phyloP scores from a whole-genome alignment of 2,329 filamentous ascomycete species.

The Pseudogymnoascus destructans region DNA sequence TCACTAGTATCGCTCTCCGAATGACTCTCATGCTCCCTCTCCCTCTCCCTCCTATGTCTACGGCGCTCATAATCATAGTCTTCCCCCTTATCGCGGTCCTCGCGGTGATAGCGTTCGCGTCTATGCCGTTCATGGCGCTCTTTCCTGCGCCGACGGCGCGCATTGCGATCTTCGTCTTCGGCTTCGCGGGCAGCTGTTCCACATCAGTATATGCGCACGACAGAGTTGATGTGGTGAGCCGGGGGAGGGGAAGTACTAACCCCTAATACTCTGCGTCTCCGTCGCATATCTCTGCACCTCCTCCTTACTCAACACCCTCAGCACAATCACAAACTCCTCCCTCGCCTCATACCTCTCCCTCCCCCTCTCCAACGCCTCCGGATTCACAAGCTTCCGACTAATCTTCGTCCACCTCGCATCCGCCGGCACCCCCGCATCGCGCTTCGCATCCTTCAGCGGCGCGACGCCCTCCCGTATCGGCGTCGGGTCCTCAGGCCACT shows the following conservation, averaged over 20 bases:
- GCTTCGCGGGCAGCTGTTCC: slow-evolving; percentile 20
- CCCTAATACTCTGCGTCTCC: slow-evolving; percentile 69
- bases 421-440: slow-evolving; percentile 60
- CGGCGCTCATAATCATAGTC: slow-evolving; percentile 14
- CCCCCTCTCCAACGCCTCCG: slow-evolving; percentile 71
- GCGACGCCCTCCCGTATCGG: slow-evolving; percentile 81
- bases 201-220: background rate
- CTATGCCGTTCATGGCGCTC: slow-evolving; percentile 25
- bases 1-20: slow-evolving; percentile 20
- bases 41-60: slow-evolving; percentile 4
- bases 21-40: slow-evolving; percentile 9
- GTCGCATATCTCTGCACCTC: slow-evolving; percentile 81
- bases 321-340: slow-evolving; percentile 86
- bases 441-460: slow-evolving; percentile 78
- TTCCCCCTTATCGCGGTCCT: slow-evolving; percentile 10
- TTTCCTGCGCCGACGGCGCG: slow-evolving; percentile 22
- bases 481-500: slow-evolving; percentile 77
- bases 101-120: slow-evolving; percentile 19
- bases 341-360: slow-evolving; percentile 85
- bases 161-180: slow-evolving; percentile 16
- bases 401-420: slow-evolving; percentile 92
- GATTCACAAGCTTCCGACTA: slow-evolving; percentile 75
- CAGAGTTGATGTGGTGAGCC: background rate
- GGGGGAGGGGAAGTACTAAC: slow-evolving; percentile 33
- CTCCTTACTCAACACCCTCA: slow-evolving; percentile 74